Evolutionary conservation across 805 yeast species (phyloP).

Genomic region (Hemisphaericaspora nanyangensis): DNA sequence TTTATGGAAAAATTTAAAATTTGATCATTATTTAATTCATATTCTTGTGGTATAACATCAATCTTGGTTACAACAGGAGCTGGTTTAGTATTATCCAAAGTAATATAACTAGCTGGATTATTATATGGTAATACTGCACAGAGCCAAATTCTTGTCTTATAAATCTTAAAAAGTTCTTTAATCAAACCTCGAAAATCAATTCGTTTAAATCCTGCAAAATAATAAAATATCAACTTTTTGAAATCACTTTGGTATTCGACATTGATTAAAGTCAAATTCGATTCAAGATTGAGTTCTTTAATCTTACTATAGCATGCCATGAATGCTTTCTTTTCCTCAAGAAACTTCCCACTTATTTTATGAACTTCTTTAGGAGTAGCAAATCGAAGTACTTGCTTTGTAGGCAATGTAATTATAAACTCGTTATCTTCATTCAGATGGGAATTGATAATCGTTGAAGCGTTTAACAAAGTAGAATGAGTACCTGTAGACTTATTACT

Average conservation of each 20-base stretch:
- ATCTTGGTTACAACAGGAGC: constrained; percentile 8
- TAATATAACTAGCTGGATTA: constrained; percentile 27
- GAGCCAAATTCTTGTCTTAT: constrained; percentile 46
- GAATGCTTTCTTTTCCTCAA: constrained; percentile 70
- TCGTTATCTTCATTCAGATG: constrained; percentile 53
- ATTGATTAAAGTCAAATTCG: constrained; percentile 39
- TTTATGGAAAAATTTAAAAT: constrained; percentile 41
- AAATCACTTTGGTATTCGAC: constrained; percentile 45
- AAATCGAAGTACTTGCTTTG: constrained; percentile 73
- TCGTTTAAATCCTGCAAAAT: constrained; percentile 44
- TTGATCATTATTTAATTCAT: constrained; percentile 36
- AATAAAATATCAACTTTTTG: constrained; percentile 43
- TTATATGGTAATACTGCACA: constrained; percentile 44
- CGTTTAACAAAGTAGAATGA: constrained; percentile 35
- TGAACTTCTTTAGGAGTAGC: constrained; percentile 69
- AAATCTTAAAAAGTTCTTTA: constrained; percentile 42
- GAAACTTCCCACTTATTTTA: constrained; percentile 57
- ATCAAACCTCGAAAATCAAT: constrained; percentile 42
- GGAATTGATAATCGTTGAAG: constrained; percentile 33
- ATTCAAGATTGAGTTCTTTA: constrained; percentile 45
- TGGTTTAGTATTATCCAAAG: constrained; percentile 1
- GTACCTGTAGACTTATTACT: constrained; percentile 31
- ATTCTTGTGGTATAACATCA: constrained; percentile 31
- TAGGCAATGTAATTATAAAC: constrained; percentile 62
- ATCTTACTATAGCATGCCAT: constrained; percentile 54